These are phyloP conservation scores for Penicillium hesseltinei DNA, from an alignment of 2,329 filamentous ascomycete species.

Conservation along the genomic window DNA sequence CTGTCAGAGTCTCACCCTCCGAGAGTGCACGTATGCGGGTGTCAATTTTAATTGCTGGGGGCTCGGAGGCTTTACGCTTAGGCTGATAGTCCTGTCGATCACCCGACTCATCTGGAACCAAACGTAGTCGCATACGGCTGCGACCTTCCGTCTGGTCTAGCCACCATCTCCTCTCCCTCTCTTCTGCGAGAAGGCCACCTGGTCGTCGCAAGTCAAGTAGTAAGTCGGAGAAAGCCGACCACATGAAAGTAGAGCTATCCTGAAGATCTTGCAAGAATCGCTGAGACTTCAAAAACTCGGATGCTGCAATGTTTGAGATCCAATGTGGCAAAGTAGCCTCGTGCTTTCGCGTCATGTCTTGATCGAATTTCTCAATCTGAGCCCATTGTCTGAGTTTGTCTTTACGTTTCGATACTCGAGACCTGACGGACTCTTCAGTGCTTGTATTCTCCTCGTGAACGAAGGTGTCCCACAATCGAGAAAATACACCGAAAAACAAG, in stretches of 20 bases:
- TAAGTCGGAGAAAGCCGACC: conserved; percentile 73
- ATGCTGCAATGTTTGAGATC: conserved; percentile 92
- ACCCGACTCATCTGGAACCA: conserved; percentile 72
- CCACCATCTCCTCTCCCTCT: conserved; percentile 72
- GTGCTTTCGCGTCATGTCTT: conserved; percentile 75
- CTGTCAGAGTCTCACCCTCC: conserved; percentile 43
- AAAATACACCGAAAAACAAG: conserved; percentile 78
- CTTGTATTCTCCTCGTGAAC: conserved; percentile 76
- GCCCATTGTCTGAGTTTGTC: conserved; percentile 83
- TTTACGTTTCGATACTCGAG: conserved; percentile 69
- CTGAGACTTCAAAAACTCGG: conserved; percentile 89
- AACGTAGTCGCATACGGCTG: conserved; percentile 87
- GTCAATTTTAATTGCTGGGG: conserved; percentile 47
- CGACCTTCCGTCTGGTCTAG: conserved; percentile 93
- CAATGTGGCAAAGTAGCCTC: conserved; percentile 84
- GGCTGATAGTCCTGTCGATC: conserved; percentile 76
- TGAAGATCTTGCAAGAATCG: conserved; percentile 87
- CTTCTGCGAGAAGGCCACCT: conserved; percentile 73
- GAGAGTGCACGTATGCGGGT: conserved; percentile 43
- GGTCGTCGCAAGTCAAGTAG: conserved; percentile 74
- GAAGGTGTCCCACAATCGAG: conserved; percentile 84
- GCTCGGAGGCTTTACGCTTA: conserved; percentile 68
- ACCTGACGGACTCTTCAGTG: conserved; percentile 71
- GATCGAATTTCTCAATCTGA: conserved; percentile 63
- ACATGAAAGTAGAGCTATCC: conserved; percentile 78